Evolutionary conservation across 148 eudicot genomes (phyloP).

Genomic region (Nyssa sinensis): DNA sequence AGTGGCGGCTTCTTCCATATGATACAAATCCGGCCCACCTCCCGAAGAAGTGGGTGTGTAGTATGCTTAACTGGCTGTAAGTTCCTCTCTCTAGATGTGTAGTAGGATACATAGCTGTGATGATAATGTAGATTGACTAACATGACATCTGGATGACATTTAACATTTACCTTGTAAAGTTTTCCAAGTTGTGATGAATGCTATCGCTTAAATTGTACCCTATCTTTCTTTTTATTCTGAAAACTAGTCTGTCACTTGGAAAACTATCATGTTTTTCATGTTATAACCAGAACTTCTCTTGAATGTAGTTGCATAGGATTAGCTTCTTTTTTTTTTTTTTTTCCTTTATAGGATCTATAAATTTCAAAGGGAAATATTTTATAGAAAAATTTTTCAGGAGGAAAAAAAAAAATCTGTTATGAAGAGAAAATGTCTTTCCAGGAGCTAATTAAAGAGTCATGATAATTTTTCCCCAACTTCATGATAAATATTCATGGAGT

Average conservation of each 20-base stretch:
- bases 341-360: not conserved
- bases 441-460: no score
- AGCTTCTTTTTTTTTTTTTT: no score
- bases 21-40: slow-evolving; percentile 32
- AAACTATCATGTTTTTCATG: no score
- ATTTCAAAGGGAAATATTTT: not conserved
- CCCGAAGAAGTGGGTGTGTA: slow-evolving; percentile 40
- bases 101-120: not conserved
- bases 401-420: not conserved
- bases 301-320: no score
- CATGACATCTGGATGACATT: no score
- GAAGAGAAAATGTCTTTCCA: no score
- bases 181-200: not conserved
- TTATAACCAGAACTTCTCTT: no score
- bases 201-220: not conserved
- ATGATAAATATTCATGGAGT: not conserved
- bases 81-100: slow-evolving; percentile 16
- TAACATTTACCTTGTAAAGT: not conserved
- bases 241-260: no score
- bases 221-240: not conserved
- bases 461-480: no score
- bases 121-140: no score
- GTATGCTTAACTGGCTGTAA: slow-evolving; percentile 52
- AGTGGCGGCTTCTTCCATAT: slow-evolving; percentile 48
- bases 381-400: not conserved